These are phyloP conservation scores for Penicillium concentricum DNA, from an alignment of 2,329 filamentous ascomycete genomes.

Conservation along the genomic window DNA sequence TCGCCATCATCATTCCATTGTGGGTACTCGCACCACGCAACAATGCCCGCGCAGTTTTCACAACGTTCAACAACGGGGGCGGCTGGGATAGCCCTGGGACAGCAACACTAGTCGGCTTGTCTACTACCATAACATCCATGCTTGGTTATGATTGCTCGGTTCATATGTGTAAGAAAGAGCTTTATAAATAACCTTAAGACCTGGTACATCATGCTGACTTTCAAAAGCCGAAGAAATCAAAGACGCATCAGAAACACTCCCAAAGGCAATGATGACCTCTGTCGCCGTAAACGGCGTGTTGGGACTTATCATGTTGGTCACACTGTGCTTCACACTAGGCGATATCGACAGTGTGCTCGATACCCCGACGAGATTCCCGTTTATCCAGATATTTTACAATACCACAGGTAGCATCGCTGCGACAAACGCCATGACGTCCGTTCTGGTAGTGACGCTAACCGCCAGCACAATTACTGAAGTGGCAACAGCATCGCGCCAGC, in stretches of 20 bases:
- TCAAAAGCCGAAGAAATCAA: constrained; percentile 41
- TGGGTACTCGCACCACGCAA: constrained; percentile 44
- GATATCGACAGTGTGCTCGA: constrained; percentile 48
- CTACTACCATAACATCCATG: constrained; percentile 42
- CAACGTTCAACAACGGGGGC: constrained; percentile 42
- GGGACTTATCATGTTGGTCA: constrained; percentile 58
- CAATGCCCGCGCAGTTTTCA: constrained; percentile 40
- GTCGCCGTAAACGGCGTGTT: constrained; percentile 53
- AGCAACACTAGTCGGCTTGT: constrained; percentile 42
- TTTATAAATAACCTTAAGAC: background rate
- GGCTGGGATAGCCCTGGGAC: constrained; percentile 41
- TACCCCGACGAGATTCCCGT: constrained; percentile 54
- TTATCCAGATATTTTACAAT: constrained; percentile 59
- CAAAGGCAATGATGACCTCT: constrained; percentile 51
- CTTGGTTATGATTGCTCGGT: constrained; percentile 45
- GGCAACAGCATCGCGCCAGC: constrained; percentile 57
- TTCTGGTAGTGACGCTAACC: constrained; percentile 52
- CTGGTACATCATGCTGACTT: constrained; percentile 6
- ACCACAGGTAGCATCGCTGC: constrained; percentile 50
- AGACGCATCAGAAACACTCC: constrained; percentile 52
- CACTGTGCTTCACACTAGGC: constrained; percentile 55
- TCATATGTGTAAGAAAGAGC: constrained; percentile 44
- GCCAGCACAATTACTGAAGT: constrained; percentile 55
- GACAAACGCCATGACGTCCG: constrained; percentile 51
- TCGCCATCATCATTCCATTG: constrained; percentile 45